phyloP scores from a whole-genome alignment of 805 yeast genomes.

The Myxozyma sirexii region DNA sequence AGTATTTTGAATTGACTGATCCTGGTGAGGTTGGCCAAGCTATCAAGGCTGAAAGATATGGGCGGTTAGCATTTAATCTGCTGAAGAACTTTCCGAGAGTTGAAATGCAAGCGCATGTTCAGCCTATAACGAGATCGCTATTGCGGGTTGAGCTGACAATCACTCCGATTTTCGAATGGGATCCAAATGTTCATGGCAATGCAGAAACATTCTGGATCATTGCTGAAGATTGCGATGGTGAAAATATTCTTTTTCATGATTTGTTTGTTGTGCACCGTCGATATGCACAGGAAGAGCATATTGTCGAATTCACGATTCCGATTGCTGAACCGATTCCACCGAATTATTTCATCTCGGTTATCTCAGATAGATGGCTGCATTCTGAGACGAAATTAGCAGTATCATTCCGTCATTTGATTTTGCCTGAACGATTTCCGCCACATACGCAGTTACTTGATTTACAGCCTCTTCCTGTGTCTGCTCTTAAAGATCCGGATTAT shows the following conservation, averaged over 20 bases:
- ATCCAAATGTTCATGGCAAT: constrained; percentile 59
- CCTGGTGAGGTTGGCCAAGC: constrained; percentile 84
- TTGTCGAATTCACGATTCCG: constrained; percentile 67
- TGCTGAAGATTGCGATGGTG: constrained; percentile 86
- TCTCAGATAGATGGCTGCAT: constrained; percentile 86
- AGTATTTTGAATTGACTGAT: constrained; percentile 65
- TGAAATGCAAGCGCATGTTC: constrained; percentile 59
- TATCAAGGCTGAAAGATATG: constrained; percentile 68
- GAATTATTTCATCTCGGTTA: constrained; percentile 66
- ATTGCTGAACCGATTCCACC: constrained; percentile 63
- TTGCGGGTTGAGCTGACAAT: constrained; percentile 68
- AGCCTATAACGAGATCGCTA: constrained; percentile 75
- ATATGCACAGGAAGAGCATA: constrained; percentile 56
- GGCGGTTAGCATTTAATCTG: constrained; percentile 55
- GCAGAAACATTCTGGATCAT: constrained; percentile 68
- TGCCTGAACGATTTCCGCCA: constrained; percentile 68
- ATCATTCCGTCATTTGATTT: constrained; percentile 51
- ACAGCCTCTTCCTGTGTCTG: constrained; percentile 53
- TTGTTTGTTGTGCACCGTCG: constrained; percentile 54
- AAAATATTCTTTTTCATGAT: constrained; percentile 64
- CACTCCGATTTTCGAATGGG: constrained; percentile 80
- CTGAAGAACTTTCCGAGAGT: constrained; percentile 75
- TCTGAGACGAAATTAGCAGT: constrained; percentile 67
- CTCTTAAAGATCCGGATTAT: constrained; percentile 55
- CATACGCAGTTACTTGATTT: constrained; percentile 60